Conservation (phyloP, 2,329 filamentous ascomycete species). For the Leptographium lundbergii region DNA sequence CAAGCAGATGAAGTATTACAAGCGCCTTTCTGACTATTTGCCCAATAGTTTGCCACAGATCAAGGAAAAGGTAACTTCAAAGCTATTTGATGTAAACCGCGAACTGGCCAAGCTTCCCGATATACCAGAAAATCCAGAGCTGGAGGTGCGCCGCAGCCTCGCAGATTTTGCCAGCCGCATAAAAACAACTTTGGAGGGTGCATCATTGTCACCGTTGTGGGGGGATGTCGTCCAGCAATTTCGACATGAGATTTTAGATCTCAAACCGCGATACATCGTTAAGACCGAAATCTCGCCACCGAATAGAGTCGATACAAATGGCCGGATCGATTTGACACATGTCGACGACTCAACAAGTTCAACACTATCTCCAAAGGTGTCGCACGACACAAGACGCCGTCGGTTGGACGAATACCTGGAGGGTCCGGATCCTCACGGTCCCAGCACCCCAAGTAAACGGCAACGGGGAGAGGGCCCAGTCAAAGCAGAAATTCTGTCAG, state of each 20-base stretch:
- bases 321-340: conserved; percentile 23
- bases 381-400: conserved; percentile 5
- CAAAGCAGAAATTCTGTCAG: conserved; percentile 15
- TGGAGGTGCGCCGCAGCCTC: conserved; percentile 49
- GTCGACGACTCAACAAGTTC: conserved; percentile 16
- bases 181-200: conserved; percentile 33
- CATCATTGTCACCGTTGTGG: conserved; percentile 31
- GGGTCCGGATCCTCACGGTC: not conserved
- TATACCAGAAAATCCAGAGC: conserved; percentile 53
- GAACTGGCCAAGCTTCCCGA: conserved; percentile 51
- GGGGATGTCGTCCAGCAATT: conserved; percentile 39
- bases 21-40: not conserved
- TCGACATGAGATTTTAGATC: conserved; percentile 28
- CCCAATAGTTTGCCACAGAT: conserved; percentile 21
- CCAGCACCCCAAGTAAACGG: conserved; percentile 8
- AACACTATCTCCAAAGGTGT: not conserved
- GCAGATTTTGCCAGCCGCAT: conserved; percentile 42
- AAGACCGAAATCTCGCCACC: conserved; percentile 9
- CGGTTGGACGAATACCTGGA: conserved; percentile 8
- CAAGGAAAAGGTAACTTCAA: conserved; percentile 35
- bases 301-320: conserved; percentile 14
- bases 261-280: conserved; percentile 35
- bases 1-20: not conserved
- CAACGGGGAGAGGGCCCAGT: conserved; percentile 8
- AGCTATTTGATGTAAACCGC: conserved; percentile 37